Conservation (phyloP, 306 rosid genomes). For the Heteromeles arbutifolia region DNA sequence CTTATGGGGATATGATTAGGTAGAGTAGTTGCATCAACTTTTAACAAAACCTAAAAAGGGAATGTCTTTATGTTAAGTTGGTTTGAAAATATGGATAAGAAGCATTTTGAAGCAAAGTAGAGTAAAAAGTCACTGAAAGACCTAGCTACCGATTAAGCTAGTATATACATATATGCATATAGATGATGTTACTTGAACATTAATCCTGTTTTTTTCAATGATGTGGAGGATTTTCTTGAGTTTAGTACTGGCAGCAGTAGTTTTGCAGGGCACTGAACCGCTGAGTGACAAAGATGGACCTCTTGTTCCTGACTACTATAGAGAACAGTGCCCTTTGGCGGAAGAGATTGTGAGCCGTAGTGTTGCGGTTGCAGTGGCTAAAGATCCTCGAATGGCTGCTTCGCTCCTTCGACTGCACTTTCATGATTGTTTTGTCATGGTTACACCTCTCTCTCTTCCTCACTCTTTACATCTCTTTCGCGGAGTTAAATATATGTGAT, state of each 20-base stretch:
- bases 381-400: constrained; percentile 82
- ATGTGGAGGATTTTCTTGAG: constrained; percentile 10
- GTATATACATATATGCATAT: background rate
- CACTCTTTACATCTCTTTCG: background rate
- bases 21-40: constrained; percentile 69
- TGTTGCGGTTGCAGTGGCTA: constrained; percentile 46
- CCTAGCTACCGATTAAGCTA: background rate
- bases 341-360: constrained; percentile 64
- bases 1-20: constrained; percentile 12
- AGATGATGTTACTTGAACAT: background rate
- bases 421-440: constrained; percentile 91
- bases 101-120: constrained; percentile 12
- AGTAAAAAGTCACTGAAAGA: constrained; percentile 15
- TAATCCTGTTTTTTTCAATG: background rate
- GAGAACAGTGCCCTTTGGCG: constrained; percentile 58
- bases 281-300: constrained; percentile 4
- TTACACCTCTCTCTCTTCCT: background rate
- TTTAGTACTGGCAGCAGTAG: constrained; percentile 4
- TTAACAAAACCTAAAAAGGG: constrained; percentile 18
- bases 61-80: constrained; percentile 28
- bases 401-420: constrained; percentile 87
- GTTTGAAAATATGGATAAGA: constrained; percentile 38
- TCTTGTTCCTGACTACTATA: constrained; percentile 58
- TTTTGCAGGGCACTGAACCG: constrained; percentile 23
- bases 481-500: background rate